phyloP scores from a whole-genome alignment of 345 rosid species.

The Rhodomyrtus tomentosa region DNA sequence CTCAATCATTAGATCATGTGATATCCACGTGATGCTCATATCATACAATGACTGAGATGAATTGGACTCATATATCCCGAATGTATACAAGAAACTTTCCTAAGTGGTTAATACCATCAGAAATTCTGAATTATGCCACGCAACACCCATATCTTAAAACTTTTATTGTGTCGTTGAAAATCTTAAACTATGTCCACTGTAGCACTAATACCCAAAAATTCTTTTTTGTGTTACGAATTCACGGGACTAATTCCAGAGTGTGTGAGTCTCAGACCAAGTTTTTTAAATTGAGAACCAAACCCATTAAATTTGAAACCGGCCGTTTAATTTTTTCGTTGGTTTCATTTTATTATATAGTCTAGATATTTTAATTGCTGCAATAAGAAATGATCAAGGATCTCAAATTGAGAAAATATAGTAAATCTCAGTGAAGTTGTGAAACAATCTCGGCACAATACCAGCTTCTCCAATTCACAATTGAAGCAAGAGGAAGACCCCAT shows the following conservation, averaged over 20 bases:
- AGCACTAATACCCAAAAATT: background rate
- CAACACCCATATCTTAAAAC: background rate
- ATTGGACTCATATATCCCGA: background rate
- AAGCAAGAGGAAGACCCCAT: background rate
- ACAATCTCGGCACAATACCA: background rate
- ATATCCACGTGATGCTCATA: background rate
- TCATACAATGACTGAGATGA: background rate
- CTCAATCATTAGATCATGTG: background rate
- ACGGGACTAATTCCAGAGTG: background rate
- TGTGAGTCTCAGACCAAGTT: background rate
- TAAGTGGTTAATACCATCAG: background rate
- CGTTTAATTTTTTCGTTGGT: rapidly evolving
- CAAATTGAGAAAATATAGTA: background rate
- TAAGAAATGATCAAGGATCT: background rate
- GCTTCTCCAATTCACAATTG: background rate
- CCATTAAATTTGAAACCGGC: background rate
- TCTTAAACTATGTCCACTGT: background rate
- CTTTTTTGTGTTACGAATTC: background rate
- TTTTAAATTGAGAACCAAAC: background rate
- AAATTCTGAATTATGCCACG: background rate
- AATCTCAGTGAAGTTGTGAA: background rate
- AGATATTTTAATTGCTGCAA: background rate
- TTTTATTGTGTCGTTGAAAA: background rate
- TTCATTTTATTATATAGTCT: background rate
- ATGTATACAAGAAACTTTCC: background rate